phyloP scores from a whole-genome alignment of 176 grass and related monocot species.

The Phragmites australis region DNA sequence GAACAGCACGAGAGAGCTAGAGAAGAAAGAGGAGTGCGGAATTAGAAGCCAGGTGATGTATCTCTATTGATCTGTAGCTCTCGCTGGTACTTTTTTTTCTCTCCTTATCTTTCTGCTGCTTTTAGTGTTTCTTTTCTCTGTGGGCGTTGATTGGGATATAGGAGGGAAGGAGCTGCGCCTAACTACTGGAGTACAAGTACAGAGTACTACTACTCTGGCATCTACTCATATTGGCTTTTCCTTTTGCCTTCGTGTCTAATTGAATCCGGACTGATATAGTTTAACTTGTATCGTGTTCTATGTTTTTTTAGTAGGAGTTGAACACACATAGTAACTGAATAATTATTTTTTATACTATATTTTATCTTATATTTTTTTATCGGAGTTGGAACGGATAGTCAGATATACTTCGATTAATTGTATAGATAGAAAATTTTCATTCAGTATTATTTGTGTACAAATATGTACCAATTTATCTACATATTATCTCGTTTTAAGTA shows the following conservation, averaged over 20 bases:
- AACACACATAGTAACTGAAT: too few relatives aligned
- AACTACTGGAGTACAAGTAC: not conserved
- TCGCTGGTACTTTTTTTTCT: not conserved
- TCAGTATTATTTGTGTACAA: too few relatives aligned
- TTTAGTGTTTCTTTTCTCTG: constrained; percentile 18
- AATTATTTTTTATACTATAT: too few relatives aligned
- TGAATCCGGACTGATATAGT: too few relatives aligned
- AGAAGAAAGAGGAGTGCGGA: not conserved
- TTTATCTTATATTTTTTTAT: too few relatives aligned
- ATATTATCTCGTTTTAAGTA: too few relatives aligned
- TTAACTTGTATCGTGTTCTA: too few relatives aligned
- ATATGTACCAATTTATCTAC: too few relatives aligned
- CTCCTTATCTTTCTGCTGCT: constrained; percentile 19
- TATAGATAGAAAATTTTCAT: too few relatives aligned
- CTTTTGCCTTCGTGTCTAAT: not conserved
- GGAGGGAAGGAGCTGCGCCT: not conserved
- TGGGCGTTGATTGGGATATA: constrained; percentile 36
- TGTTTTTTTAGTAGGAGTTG: too few relatives aligned
- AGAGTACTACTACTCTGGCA: not conserved
- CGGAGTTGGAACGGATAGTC: too few relatives aligned
- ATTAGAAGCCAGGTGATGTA: constrained; percentile 8
- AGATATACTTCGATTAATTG: too few relatives aligned
- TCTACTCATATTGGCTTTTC: not conserved
- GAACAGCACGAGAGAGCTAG: not conserved
- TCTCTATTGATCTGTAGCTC: constrained; percentile 7